A percentile compares a stretch with the other conserved stretches of the same genome.
These are phyloP conservation scores for Erysimum cheiranthoides DNA, from an alignment of 345 rosid species.

Conservation along the genomic window DNA sequence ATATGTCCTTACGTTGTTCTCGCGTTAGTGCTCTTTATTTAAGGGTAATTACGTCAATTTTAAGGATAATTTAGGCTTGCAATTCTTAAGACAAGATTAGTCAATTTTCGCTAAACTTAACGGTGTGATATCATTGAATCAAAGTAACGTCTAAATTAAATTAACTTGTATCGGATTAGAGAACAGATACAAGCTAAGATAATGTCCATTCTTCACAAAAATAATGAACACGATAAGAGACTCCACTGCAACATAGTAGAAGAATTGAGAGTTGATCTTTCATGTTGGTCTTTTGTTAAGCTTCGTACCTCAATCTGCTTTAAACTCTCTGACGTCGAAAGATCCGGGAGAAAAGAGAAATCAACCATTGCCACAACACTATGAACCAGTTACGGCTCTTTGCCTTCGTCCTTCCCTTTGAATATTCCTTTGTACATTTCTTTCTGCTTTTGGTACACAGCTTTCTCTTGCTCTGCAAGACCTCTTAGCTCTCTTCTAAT, in stretches of 20 bases:
- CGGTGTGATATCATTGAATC: too few relatives aligned
- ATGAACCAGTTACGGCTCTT: conserved; percentile 53
- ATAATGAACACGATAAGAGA: too few relatives aligned
- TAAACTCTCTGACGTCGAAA: conserved; percentile 36
- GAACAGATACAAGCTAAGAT: not conserved
- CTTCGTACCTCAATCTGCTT: conserved; percentile 37
- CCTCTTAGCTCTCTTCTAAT: conserved; percentile 72
- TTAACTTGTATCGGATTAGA: not conserved
- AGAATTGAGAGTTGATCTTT: not conserved
- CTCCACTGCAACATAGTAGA: too few relatives aligned
- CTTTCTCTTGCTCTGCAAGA: conserved; percentile 84
- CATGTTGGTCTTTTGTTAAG: not conserved
- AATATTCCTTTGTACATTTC: conserved; percentile 87
- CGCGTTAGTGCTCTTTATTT: too few relatives aligned
- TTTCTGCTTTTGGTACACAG: conserved; percentile 78
- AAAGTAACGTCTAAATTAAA: not conserved
- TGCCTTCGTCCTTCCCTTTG: conserved; percentile 61
- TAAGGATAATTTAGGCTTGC: not conserved
- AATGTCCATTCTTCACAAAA: not conserved
- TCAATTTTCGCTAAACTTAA: too few relatives aligned
- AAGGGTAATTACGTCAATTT: conserved; percentile 6
- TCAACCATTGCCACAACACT: conserved; percentile 40
- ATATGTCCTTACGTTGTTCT: not conserved
- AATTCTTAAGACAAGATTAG: too few relatives aligned
- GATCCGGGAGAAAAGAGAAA: conserved; percentile 30